phyloP scores from a whole-genome alignment of 2,329 filamentous ascomycete species.

The Exophiala sp. region DNA sequence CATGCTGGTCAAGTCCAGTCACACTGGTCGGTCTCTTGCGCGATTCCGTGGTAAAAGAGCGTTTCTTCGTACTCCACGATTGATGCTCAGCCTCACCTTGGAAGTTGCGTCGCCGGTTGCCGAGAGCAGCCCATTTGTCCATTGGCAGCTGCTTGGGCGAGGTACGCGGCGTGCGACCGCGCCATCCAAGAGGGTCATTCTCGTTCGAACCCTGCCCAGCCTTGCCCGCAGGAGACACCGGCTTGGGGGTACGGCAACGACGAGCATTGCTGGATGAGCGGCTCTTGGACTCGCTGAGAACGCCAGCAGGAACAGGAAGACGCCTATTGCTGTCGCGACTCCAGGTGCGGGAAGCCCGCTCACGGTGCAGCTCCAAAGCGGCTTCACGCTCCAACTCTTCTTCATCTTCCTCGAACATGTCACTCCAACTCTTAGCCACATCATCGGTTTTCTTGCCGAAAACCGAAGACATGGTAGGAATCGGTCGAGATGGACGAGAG shows the following conservation, averaged over 20 bases:
- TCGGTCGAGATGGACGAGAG: slow-evolving; percentile 53
- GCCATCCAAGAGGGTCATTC: slow-evolving; percentile 47
- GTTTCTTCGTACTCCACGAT: slow-evolving; percentile 44
- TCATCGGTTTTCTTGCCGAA: slow-evolving; percentile 71
- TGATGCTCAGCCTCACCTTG: slow-evolving; percentile 50
- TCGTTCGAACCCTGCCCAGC: slow-evolving; percentile 66
- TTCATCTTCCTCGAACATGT: slow-evolving; percentile 95
- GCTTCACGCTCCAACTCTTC: slow-evolving; percentile 61
- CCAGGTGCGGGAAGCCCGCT: slow-evolving; percentile 68
- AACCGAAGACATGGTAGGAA: slow-evolving; percentile 69
- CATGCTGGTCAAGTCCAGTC: slow-evolving; percentile 36
- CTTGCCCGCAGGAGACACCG: slow-evolving; percentile 52
- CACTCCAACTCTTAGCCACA: slow-evolving; percentile 98
- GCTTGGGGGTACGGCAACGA: slow-evolving; percentile 49
- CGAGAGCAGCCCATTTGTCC: slow-evolving; percentile 87
- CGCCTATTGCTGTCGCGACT: slow-evolving; percentile 64
- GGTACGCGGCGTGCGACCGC: slow-evolving; percentile 50
- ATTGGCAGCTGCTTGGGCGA: slow-evolving; percentile 49
- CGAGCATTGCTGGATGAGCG: slow-evolving; percentile 48
- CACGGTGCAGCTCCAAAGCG: slow-evolving; percentile 53
- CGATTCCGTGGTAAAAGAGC: slow-evolving; percentile 39
- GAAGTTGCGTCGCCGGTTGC: slow-evolving; percentile 71
- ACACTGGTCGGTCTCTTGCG: slow-evolving; percentile 40
- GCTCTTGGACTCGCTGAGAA: slow-evolving; percentile 51
- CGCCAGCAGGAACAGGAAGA: slow-evolving; percentile 45